phyloP scores from a whole-genome alignment of 306 rosid genomes.

The Cicer yamashitae region DNA sequence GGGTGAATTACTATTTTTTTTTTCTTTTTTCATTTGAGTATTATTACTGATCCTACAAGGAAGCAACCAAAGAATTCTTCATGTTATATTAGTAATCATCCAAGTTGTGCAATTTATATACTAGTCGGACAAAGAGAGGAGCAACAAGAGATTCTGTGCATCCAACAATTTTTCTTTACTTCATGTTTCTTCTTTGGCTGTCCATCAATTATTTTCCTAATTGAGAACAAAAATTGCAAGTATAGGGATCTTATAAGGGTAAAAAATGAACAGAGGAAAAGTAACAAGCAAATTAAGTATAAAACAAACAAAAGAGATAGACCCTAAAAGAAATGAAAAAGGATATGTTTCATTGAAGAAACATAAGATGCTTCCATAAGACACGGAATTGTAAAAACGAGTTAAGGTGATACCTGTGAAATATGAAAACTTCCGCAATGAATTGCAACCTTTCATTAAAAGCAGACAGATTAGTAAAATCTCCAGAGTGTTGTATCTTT shows the following conservation, averaged over 20 bases:
- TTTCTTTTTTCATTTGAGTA: constrained; percentile 27
- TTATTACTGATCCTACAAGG: constrained; percentile 22
- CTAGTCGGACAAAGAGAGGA: constrained; percentile 21
- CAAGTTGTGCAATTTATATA: constrained; percentile 3
- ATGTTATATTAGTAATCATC: constrained; percentile 16
- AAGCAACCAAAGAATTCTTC: constrained; percentile 34
- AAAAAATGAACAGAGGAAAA: constrained; percentile 24
- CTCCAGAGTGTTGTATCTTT: constrained; percentile 63
- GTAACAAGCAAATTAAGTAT: constrained; percentile 12
- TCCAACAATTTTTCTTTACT: constrained; percentile 6
- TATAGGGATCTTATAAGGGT: constrained; percentile 10
- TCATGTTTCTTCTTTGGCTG: constrained; percentile 19
- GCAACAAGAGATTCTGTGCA: constrained; percentile 16
- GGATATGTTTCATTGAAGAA: constrained; percentile 29
- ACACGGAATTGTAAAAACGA: constrained; percentile 30
- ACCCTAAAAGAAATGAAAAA: constrained; percentile 26
- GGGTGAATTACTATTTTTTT: constrained; percentile 16
- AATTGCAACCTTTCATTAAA: constrained; percentile 91
- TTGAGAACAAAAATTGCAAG: constrained; percentile 8
- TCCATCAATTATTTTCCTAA: constrained; percentile 27
- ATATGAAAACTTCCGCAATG: constrained; percentile 97
- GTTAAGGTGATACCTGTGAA: constrained; percentile 75
- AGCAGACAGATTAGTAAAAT: constrained; percentile 80
- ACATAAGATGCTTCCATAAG: constrained; percentile 39
- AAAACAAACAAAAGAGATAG: constrained; percentile 32